Percentiles rank a stretch among this genome's conserved stretches.
These are phyloP conservation scores for Suillus weaverae DNA, from an alignment of 768 basidiomycete genomes.

Conservation along the genomic window DNA sequence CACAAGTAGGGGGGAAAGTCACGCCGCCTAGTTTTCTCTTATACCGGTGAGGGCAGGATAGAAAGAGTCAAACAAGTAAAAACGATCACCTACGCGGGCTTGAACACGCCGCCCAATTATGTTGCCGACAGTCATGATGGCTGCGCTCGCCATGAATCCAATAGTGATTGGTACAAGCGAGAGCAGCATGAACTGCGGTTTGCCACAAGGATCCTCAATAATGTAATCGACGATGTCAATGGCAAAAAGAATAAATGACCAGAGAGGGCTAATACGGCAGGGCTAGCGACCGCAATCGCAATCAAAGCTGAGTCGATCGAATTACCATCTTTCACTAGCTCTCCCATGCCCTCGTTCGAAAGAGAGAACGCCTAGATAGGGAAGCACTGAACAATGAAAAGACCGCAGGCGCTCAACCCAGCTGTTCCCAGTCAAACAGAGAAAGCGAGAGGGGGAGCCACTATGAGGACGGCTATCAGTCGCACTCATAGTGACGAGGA, in stretches of 20 bases:
- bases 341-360: not conserved
- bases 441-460: not conserved
- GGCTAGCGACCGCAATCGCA: not conserved
- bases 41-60: not conserved
- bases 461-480: too few relatives aligned
- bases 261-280: not conserved
- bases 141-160: not conserved
- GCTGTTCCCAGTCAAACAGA: not conserved
- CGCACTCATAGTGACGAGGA: not conserved
- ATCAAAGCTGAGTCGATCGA: not conserved
- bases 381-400: not conserved
- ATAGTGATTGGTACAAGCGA: slow-evolving; percentile 2
- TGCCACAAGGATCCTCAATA: not conserved
- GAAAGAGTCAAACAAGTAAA: not conserved
- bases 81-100: not conserved
- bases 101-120: not conserved
- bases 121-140: not conserved
- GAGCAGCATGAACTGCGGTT: not conserved
- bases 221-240: not conserved
- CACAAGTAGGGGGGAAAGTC: not conserved
- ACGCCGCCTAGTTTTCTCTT: not conserved
- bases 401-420: not conserved
- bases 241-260: not conserved
- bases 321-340: not conserved
- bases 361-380: not conserved